These are phyloP conservation scores for Thalassiosira sp. DNA, from an alignment of 352 stramenopile species.

Conservation along the genomic window DNA sequence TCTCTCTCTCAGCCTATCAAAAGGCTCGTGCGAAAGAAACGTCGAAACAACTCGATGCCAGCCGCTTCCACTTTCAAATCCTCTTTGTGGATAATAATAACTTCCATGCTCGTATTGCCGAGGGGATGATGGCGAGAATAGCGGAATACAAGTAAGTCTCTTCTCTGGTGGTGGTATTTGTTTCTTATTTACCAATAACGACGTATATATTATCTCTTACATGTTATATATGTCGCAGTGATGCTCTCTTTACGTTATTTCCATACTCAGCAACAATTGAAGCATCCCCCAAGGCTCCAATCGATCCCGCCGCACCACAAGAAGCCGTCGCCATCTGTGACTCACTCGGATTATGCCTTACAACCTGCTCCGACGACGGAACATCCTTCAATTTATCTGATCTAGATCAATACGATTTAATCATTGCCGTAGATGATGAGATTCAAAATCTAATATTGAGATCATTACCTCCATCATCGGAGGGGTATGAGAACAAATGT, in stretches of 20 bases:
- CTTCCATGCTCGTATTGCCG: constrained; percentile 31
- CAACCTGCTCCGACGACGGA: constrained; percentile 6
- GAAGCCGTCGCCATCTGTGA: constrained; percentile 19
- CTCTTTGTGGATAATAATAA: constrained; percentile 37
- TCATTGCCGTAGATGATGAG: constrained; percentile 23
- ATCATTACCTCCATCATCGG: neutral
- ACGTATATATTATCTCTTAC: no score
- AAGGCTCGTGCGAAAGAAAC: constrained; percentile 5
- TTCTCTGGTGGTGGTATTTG: no score
- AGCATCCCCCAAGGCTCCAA: constrained; percentile 6
- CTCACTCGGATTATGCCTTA: constrained; percentile 8
- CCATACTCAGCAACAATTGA: constrained; percentile 17
- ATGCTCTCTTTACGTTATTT: constrained; percentile 27
- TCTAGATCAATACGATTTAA: constrained; percentile 28
- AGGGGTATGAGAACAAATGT: constrained; percentile 10
- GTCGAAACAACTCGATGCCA: constrained; percentile 7
- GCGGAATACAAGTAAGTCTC: constrained; percentile 35
- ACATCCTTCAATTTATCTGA: constrained; percentile 18
- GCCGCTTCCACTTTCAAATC: constrained; percentile 34
- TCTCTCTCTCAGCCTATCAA: constrained; percentile 24
- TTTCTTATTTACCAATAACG: no score
- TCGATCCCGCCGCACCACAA: constrained; percentile 5
- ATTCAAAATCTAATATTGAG: constrained; percentile 25
- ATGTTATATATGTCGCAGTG: no score
- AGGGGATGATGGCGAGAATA: constrained; percentile 18